Percentiles rank a stretch among this genome's conserved stretches.
phyloP scores from a whole-genome alignment of 2,329 filamentous ascomycete species.

The Stagonosporopsis vannaccii region DNA sequence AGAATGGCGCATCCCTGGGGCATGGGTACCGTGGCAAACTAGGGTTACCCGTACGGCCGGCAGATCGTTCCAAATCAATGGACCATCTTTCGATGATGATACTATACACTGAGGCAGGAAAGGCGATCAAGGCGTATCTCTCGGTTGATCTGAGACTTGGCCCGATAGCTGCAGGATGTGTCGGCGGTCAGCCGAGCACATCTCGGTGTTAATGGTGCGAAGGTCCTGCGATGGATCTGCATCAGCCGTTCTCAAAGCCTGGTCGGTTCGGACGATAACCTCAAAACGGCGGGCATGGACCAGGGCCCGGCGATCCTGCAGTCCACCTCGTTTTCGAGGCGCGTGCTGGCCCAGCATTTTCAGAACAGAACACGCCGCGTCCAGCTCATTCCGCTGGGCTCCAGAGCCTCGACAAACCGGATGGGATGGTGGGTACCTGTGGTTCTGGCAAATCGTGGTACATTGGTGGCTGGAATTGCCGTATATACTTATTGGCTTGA shows the following conservation, averaged over 20 bases:
- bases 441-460: neutral
- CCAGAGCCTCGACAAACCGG: neutral
- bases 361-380: slow-evolving; percentile 12
- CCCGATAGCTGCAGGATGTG: slow-evolving; percentile 28
- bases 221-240: slow-evolving; percentile 45
- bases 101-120: slow-evolving; percentile 19
- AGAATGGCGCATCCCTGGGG: slow-evolving; percentile 8
- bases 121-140: slow-evolving; percentile 25
- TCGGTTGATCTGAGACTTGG: slow-evolving; percentile 50
- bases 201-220: slow-evolving; percentile 30
- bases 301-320: slow-evolving; percentile 28
- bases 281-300: slow-evolving; percentile 41
- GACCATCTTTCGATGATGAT: slow-evolving; percentile 11
- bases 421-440: neutral
- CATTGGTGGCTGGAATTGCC: slow-evolving; percentile 15
- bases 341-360: slow-evolving; percentile 13
- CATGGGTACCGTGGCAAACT: slow-evolving; percentile 29
- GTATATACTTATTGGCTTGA: neutral
- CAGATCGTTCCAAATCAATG: slow-evolving; percentile 29
- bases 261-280: slow-evolving; percentile 41
- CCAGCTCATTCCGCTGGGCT: neutral
- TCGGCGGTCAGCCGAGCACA: slow-evolving; percentile 40
- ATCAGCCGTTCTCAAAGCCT: slow-evolving; percentile 39
- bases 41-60: slow-evolving; percentile 24
- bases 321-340: slow-evolving; percentile 23